These are phyloP conservation scores for Fusarium pininemorale DNA, from an alignment of 2,329 filamentous ascomycete genomes.

Conservation along the genomic window DNA sequence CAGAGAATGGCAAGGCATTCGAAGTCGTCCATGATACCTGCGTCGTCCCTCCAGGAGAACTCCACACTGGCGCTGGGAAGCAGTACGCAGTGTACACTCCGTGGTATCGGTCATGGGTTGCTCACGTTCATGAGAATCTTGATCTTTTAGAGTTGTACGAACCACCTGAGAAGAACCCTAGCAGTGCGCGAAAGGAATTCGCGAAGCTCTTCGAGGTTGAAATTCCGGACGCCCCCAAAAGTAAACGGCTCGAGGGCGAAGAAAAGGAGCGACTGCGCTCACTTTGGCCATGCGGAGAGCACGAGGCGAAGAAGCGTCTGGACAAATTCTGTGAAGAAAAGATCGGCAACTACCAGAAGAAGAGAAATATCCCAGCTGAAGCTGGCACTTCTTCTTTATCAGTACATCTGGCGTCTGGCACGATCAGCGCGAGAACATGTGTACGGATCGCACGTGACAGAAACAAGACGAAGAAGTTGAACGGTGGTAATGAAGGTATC, in stretches of 20 bases:
- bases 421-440: constrained; percentile 73
- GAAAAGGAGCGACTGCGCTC: constrained; percentile 65
- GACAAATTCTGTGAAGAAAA: constrained; percentile 73
- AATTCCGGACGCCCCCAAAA: constrained; percentile 70
- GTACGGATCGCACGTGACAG: constrained; percentile 69
- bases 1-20: constrained; percentile 72
- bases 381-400: constrained; percentile 74
- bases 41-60: constrained; percentile 76
- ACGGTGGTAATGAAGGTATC: constrained; percentile 72
- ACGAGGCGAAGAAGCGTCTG: constrained; percentile 72
- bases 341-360: constrained; percentile 68
- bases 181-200: constrained; percentile 54
- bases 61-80: constrained; percentile 74
- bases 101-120: constrained; percentile 82
- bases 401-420: constrained; percentile 76
- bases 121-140: constrained; percentile 74
- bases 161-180: constrained; percentile 51
- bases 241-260: constrained; percentile 68
- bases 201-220: constrained; percentile 65
- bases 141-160: constrained; percentile 72
- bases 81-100: constrained; percentile 88
- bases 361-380: constrained; percentile 72
- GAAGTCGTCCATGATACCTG: constrained; percentile 83
- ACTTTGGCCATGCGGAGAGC: constrained; percentile 80
- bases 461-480: constrained; percentile 72